Percentiles rank a stretch among this genome's conserved stretches.
These are phyloP conservation scores for Protomyces inouyei DNA, from an alignment of 1,139 yeast species.

Conservation along the genomic window DNA sequence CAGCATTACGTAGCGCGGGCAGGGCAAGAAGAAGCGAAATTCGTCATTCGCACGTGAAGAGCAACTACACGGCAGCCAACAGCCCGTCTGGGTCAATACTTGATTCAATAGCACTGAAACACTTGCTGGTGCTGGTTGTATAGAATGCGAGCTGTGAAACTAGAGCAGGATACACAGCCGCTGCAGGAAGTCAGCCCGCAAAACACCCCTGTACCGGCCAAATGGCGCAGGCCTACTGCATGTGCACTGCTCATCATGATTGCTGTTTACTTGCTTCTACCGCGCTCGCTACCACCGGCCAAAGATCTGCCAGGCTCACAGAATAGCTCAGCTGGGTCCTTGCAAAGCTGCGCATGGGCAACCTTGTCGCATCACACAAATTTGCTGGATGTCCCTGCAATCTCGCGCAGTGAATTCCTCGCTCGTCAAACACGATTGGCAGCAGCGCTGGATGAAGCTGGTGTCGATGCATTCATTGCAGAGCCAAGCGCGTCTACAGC, in stretches of 20 bases:
- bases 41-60: no score
- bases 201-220: no score
- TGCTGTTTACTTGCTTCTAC: neutral
- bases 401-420: conserved; percentile 8
- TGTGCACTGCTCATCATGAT: neutral
- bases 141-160: no score
- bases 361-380: neutral
- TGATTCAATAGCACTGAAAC: no score
- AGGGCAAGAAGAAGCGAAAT: no score
- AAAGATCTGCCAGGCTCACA: neutral
- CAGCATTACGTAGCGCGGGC: no score
- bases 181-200: no score
- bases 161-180: no score
- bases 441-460: neutral
- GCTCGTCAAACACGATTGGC: conserved; percentile 12
- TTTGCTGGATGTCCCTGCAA: conserved; percentile 6
- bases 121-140: no score
- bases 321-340: neutral
- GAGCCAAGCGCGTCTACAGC: conserved; percentile 24
- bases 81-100: no score
- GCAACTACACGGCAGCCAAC: no score
- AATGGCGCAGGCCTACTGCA: neutral
- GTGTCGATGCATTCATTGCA: conserved; percentile 19
- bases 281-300: neutral
- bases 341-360: neutral